phyloP scores from a whole-genome alignment of 805 yeast species.

The Ogataea ramenticola region DNA sequence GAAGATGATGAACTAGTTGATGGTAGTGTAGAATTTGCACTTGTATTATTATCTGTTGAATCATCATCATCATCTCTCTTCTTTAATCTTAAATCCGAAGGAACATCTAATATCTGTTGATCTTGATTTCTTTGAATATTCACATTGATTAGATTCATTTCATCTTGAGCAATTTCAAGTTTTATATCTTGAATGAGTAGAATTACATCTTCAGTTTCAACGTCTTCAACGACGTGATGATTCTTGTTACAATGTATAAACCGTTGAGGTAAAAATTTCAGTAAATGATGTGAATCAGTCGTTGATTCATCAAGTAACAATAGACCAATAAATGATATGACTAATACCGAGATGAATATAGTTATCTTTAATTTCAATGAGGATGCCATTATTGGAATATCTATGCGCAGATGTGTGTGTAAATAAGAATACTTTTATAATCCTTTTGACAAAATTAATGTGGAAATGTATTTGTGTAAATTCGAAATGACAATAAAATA shows the following conservation, averaged over 20 bases:
- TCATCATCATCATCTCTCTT: neutral
- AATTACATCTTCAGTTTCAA: neutral
- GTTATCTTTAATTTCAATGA: too few species aligned
- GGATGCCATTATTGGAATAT: too few species aligned
- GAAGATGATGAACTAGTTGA: slow-evolving; percentile 2
- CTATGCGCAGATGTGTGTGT: too few species aligned
- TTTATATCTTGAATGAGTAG: neutral
- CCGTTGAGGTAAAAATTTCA: neutral
- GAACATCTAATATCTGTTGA: neutral
- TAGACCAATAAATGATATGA: neutral
- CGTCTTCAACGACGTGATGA: neutral
- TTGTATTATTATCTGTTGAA: neutral
- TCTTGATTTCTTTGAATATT: too few species aligned
- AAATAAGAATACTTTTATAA: too few species aligned
- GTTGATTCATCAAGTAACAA: neutral
- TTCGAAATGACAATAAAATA: too few species aligned
- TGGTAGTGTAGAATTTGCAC: neutral
- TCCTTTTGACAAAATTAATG: too few species aligned
- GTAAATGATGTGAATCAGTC: neutral
- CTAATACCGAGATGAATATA: too few species aligned
- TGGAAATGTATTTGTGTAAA: too few species aligned
- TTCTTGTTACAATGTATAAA: neutral
- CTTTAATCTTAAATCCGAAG: too few species aligned
- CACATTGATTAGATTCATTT: too few species aligned
- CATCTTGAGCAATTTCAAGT: neutral